These are phyloP conservation scores for Solanum lycopersicoides DNA, from an alignment of 257 asterid genomes.

Conservation along the genomic window DNA sequence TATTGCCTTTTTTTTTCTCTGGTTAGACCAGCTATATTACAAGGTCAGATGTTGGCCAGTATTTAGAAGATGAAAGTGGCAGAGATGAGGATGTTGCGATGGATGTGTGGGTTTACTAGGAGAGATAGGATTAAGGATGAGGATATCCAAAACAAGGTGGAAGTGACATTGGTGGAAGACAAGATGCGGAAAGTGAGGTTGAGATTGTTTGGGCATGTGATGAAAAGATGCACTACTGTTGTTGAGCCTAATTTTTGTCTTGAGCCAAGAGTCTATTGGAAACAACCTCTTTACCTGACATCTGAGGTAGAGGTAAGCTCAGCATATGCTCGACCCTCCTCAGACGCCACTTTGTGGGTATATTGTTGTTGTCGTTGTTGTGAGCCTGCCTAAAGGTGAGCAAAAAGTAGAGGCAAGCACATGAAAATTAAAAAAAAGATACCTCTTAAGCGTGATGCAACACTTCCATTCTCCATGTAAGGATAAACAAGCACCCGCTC, in stretches of 20 bases:
- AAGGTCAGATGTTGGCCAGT: neutral
- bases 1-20: neutral
- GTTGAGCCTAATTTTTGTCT: neutral
- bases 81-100: neutral
- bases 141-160: neutral
- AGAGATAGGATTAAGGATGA: neutral
- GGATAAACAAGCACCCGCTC: slow-evolving; percentile 95
- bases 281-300: neutral
- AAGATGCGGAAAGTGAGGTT: neutral
- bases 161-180: neutral
- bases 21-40: neutral
- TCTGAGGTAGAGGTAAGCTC: neutral
- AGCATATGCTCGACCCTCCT: neutral
- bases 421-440: neutral
- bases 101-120: neutral
- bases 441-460: slow-evolving; percentile 96
- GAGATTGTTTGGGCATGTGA: neutral
- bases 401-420: neutral
- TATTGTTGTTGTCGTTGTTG: neutral
- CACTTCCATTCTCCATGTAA: slow-evolving; percentile 84
- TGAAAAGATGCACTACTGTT: neutral
- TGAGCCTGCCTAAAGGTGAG: neutral
- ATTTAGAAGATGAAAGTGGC: neutral
- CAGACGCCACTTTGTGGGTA: neutral
- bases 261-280: neutral